Evolutionary conservation across 179 eudicot species (phyloP), one percentile per base, ranked within the genome.

Genomic region (Pouteria campechiana): DNA sequence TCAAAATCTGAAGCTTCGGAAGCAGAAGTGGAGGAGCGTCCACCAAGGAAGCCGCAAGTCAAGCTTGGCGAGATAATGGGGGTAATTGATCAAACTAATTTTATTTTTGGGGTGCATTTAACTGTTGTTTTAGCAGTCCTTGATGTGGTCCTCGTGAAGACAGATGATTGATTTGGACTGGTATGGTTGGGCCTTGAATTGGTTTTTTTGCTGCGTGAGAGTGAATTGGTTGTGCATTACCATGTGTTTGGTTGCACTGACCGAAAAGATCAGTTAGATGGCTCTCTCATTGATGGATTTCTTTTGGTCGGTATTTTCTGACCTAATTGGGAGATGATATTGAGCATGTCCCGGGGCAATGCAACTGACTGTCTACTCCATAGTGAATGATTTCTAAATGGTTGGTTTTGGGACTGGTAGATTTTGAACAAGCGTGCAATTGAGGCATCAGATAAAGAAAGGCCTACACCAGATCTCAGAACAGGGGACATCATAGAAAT

Each of bases 61-160:
- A 86, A 81, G 67, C 68, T 86, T 5, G 96, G 93, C 17, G 96
- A 86, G 18, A 57, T 81, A 8, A 82, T 86, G 96, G 88, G 93
- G 93, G 95, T 84, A 84, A 41, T 15, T 16, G n/a, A n/a, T n/a
- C n/a, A n/a, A n/a, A n/a, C n/a, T n/a, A n/a, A n/a, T n/a, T n/a
- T n/a, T 24, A 46, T 11, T 4, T 11, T 40, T 53, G 14, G 22
- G 16, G 8, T 25, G 2, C 15, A 3, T 13, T 15, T 28, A 19
- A 1, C 7, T 8, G 9, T 6, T 25, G 7, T 38, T 39, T 1
- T 17, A 6, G 1, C 25, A 3, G 4, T n/a, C n/a, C n/a, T 4
- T 12, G n/a, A 14, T 35, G 16, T 35, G 17, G 7, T 24, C 37
- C 24, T 25, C 5, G n/a, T 7, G 33, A 48, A 16, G 18, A 20